Conservation (phyloP, 1,284 basidiomycete species). For the Tilletia horrida region DNA sequence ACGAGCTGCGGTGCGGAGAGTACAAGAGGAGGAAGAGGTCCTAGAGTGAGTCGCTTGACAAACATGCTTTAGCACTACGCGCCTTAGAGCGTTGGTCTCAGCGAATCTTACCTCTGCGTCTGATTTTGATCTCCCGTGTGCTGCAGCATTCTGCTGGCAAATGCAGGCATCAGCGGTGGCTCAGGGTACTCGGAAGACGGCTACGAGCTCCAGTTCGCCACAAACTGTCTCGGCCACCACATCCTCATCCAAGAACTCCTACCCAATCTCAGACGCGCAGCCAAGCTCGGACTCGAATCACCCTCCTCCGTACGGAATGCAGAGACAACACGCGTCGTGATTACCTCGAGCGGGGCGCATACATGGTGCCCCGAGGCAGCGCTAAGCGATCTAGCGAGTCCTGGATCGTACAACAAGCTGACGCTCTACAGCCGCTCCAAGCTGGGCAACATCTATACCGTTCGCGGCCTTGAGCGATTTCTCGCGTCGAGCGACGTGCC, state of each 20-base stretch:
- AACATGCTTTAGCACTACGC: no score
- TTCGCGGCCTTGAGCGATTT: constrained; percentile 20
- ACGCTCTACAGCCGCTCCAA: constrained; percentile 24
- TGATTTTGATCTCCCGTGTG: not conserved
- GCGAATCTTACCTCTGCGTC: no score
- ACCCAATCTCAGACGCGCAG: constrained; percentile 21
- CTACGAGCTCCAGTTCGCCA: constrained; percentile 42
- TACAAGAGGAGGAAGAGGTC: constrained; percentile 4
- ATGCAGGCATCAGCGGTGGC: constrained; percentile 2
- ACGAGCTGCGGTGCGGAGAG: not conserved
- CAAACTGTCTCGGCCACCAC: constrained; percentile 44
- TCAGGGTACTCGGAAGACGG: constrained; percentile 33
- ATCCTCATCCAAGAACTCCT: constrained; percentile 38
- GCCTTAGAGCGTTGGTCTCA: no score
- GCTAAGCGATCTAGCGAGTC: not conserved
- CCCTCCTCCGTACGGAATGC: not conserved
- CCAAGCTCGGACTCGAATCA: not conserved
- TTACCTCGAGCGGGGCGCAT: constrained; percentile 2
- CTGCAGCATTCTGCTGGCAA: constrained; percentile 1
- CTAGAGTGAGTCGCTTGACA: no score
- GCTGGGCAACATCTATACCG: constrained; percentile 33
- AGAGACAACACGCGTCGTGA: constrained; percentile 7
- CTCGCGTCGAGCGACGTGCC: not conserved
- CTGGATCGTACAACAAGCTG: not conserved
- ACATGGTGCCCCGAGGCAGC: constrained; percentile 9